Evolutionary conservation across 495 filamentous ascomycete species (phyloP), one percentile per base, ranked within the genome.

Genomic region (Polyplosphaeria fusca): DNA sequence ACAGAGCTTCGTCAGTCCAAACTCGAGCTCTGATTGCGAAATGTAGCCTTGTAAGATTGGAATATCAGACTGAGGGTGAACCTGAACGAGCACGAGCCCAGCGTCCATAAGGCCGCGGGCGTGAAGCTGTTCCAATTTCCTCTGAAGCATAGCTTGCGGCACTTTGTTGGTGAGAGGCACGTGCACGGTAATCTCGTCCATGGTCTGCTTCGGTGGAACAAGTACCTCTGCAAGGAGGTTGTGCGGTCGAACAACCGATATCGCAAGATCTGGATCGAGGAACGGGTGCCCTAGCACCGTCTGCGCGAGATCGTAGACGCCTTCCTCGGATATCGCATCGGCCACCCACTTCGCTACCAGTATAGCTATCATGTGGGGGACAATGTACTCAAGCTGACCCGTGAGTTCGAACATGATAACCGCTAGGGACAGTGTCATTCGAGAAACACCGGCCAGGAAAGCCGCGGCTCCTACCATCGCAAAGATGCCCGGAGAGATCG

Each of bases 391-490:
- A 5, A 73, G 61, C 41, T 72, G 68, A 52, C 68, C 70, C 12
- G 70, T 71, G 13, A 71, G 64, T 52, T 81, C 79, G 57, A 82
- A 81, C 79, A 82, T 81, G 70, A 82, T 78, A 30, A 82, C 79
- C 20, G 74, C 74, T 32, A 82, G 74, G 14, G 74, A 77, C 22
- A 82, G 76, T 3, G 79, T 82, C 79, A 82, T 82, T 37, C 79
- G 65, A n/a, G 73, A 78, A 2, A 81, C 77, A 28, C 79, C 78
- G 7, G 80, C 79, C 1, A 83, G 74, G 64, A 83, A 83, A 1
- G 77, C 79, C 3, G 76, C 78, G 0, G 80, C 76, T n/a, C 80
- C 80, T 44, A 82, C 78, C 77, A 82, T 81, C 58, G 79, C 79
- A 60, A 82, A 82, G 50, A 82, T 81, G 20, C 79, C 79, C 0